Evolutionary conservation across 2,329 filamentous ascomycete genomes (phyloP).

Genomic region (Fusarium duplospermum): DNA sequence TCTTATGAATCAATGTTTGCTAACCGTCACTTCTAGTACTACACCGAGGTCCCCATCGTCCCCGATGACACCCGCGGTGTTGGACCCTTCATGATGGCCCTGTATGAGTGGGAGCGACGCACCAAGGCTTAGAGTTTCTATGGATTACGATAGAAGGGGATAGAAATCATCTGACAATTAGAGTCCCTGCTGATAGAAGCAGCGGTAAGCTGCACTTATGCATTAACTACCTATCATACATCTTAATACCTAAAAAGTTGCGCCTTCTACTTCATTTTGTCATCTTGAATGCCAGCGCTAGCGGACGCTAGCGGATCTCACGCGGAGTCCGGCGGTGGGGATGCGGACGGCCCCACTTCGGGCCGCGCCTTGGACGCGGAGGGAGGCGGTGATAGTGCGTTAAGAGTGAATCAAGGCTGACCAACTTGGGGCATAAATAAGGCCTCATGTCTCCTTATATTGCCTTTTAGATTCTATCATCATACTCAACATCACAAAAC

Average conservation of each 20-base stretch:
- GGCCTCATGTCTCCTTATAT: not conserved
- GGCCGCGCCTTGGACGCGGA: not conserved
- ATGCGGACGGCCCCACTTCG: not conserved
- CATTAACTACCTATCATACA: not conserved
- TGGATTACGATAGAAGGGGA: not conserved
- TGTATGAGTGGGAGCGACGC: conserved; percentile 44
- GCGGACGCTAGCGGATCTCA: not conserved
- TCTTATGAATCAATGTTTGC: too few species aligned
- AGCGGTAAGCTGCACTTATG: not conserved
- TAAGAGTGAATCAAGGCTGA: not conserved
- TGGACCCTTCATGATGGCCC: conserved; percentile 46
- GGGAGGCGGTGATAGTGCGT: not conserved
- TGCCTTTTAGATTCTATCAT: not conserved
- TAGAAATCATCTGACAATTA: not conserved
- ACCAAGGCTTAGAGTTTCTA: not conserved
- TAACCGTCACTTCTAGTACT: conserved; percentile 34
- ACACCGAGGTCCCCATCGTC: conserved; percentile 41
- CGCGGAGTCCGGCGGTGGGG: not conserved
- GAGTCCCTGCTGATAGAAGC: not conserved
- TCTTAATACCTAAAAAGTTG: not conserved
- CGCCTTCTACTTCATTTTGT: not conserved
- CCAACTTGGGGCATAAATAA: not conserved
- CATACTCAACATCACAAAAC: not conserved
- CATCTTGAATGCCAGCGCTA: not conserved
- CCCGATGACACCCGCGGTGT: conserved; percentile 46